Percentiles rank a stretch among this genome's conserved stretches.
Evolutionary conservation across 257 asterid genomes (phyloP).

Genomic region (Penstemon eatonii): DNA sequence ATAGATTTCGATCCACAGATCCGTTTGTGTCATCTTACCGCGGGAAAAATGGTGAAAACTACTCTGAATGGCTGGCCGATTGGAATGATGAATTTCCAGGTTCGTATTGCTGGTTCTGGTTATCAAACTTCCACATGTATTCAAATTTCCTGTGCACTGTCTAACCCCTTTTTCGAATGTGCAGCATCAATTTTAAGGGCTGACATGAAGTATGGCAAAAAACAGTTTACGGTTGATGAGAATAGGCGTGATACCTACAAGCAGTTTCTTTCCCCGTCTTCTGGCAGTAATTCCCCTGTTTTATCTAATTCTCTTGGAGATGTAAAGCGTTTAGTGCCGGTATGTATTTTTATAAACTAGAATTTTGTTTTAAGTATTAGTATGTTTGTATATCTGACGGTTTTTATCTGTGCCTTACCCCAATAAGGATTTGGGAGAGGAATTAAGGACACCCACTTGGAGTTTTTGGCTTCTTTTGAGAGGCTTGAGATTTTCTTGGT

Average conservation of each 20-base stretch:
- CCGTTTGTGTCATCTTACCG: constrained; percentile 48
- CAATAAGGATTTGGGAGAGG: neutral
- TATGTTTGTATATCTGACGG: neutral
- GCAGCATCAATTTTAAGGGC: constrained; percentile 86
- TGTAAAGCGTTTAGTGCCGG: constrained; percentile 61
- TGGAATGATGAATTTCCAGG: constrained; percentile 99
- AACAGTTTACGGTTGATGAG: constrained; percentile 71
- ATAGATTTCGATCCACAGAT: constrained; percentile 53
- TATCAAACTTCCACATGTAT: neutral
- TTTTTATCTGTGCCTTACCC: neutral
- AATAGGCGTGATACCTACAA: constrained; percentile 80
- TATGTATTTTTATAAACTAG: constrained; percentile 32
- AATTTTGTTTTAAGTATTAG: neutral
- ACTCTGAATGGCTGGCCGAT: constrained; percentile 64
- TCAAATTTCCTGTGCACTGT: constrained; percentile 7
- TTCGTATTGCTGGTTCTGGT: constrained; percentile 27
- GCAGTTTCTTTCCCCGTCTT: constrained; percentile 45
- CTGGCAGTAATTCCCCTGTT: constrained; percentile 40
- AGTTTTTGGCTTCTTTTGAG: neutral
- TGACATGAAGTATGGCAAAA: constrained; percentile 91
- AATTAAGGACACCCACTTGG: neutral
- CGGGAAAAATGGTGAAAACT: constrained; percentile 66
- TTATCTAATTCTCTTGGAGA: constrained; percentile 50
- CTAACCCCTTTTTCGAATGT: constrained; percentile 19
- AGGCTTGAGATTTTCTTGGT: neutral